Percentiles rank a stretch among this genome's conserved stretches.
Evolutionary conservation across 768 basidiomycete genomes (phyloP).

Genomic region (Chalciporus pseudorubinellus): DNA sequence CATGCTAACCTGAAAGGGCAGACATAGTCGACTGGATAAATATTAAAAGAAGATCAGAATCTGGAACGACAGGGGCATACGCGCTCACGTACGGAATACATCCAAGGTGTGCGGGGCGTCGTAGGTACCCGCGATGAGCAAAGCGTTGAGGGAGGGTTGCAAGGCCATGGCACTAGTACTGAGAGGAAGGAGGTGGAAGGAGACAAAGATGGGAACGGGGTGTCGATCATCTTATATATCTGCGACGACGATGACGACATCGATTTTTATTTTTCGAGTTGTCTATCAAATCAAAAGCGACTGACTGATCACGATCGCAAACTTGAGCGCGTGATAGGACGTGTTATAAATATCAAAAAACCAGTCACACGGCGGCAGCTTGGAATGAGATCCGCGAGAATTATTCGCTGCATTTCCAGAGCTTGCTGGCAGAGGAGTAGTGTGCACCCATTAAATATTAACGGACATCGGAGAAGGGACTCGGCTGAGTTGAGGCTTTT

Average conservation of each 20-base stretch:
- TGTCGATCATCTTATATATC: background rate
- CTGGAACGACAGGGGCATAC: background rate
- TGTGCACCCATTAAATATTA: too few relatives aligned
- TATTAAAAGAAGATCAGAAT: background rate
- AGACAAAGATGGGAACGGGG: background rate
- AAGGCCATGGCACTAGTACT: slow-evolving; percentile 77
- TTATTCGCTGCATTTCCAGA: too few relatives aligned
- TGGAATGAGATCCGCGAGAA: too few relatives aligned
- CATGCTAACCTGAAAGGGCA: slow-evolving; percentile 69
- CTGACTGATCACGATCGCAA: background rate
- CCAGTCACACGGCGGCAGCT: too few relatives aligned
- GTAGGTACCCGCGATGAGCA: slow-evolving; percentile 56
- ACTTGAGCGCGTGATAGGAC: too few relatives aligned
- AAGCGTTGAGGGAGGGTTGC: slow-evolving; percentile 66
- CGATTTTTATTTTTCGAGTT: background rate
- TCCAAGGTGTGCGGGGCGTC: slow-evolving; percentile 77
- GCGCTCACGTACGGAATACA: slow-evolving; percentile 56
- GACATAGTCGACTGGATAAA: slow-evolving; percentile 76
- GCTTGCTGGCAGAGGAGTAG: too few relatives aligned
- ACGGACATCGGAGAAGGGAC: too few relatives aligned
- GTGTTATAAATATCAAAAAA: too few relatives aligned
- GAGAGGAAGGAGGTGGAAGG: background rate
- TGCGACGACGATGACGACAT: slow-evolving; percentile 5
- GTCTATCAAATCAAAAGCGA: background rate
- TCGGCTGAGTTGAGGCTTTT: too few relatives aligned